Evolutionary conservation across 192 early-diverging fungal species (phyloP), one percentile per base, ranked within the genome.

Genomic region (Coemansia aciculifera): DNA sequence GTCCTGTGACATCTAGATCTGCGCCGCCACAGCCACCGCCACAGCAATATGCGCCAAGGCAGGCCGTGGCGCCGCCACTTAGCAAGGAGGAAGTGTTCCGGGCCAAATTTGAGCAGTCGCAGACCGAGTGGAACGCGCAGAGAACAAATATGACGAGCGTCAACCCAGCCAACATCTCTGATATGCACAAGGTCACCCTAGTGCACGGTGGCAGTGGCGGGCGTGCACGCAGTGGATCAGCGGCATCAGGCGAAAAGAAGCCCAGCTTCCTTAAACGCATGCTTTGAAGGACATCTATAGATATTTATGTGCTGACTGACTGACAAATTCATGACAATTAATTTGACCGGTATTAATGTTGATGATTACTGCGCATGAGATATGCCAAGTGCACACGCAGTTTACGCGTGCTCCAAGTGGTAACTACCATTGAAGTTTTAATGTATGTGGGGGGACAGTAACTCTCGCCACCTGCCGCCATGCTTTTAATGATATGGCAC

Each of bases 31-130:
- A 48, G 60, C 52, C 71, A 39, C 66, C 60, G 40, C 60, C 62
- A 27, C 72, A 68, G 62, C 72, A 74, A 44, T 54, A 46, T 12
- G 60, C 36, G 15, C 59, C 69, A 21, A 48, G 27, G 38, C 66
- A 62, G 54, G 42, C 64, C 12, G 38, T 40, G 27, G 59, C 44
- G 52, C 37, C 39, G 39, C 67, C 64, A 15, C 60, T 72, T 59
- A 77, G 56, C 65, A 74, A 74, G 59, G 80, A 83, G 63, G 75
- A 83, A 15, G 21, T 72, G 64, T 83, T 83, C 62, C 68, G 80
- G 56, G 72, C 74, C 23, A 83, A 83, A 72, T 72, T 83, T 52
- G 80, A 77, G 37, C 54, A 63, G 75, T 83, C 80, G 52, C 72
- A 83, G 71, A 66, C 64, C 46, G 75, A 83, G 48, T 83, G 80